Evolutionary conservation across 2,329 filamentous ascomycete species (phyloP).

Genomic region (Botrytis pseudocinerea): DNA sequence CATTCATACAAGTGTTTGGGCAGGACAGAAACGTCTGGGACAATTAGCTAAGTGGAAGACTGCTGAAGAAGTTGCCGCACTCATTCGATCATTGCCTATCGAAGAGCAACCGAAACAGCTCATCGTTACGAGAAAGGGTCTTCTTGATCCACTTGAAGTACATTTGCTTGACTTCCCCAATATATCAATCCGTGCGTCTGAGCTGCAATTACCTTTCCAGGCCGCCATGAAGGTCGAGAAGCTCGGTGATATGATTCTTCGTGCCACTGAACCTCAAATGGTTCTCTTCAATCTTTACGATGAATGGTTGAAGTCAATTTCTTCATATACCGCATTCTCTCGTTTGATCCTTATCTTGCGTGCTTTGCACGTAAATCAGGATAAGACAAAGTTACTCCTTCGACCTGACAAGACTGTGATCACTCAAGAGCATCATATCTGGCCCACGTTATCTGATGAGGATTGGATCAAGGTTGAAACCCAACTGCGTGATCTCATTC

Average conservation of each 20-base stretch:
- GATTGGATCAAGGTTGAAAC: slow-evolving; percentile 99
- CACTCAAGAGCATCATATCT: slow-evolving; percentile 98
- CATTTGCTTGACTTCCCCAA: slow-evolving; percentile 98
- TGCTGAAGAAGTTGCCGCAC: slow-evolving; percentile 96
- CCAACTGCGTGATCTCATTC: slow-evolving; percentile 87
- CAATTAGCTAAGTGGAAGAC: slow-evolving; percentile 99
- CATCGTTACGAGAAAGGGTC: slow-evolving; percentile 95
- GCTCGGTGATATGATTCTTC: slow-evolving; percentile 96
- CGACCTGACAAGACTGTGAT: slow-evolving; percentile 97
- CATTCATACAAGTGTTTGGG: slow-evolving; percentile 99
- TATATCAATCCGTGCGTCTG: slow-evolving; percentile 96
- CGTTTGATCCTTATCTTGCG: slow-evolving; percentile 90
- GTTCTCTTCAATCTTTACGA: slow-evolving; percentile 98
- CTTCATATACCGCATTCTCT: slow-evolving; percentile 97
- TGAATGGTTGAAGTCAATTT: slow-evolving; percentile 98
- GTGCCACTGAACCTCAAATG: slow-evolving; percentile 99
- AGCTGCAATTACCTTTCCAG: slow-evolving; percentile 96
- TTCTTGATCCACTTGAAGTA: slow-evolving; percentile 94
- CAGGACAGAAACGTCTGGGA: slow-evolving; percentile 96
- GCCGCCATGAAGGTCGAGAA: slow-evolving; percentile 99
- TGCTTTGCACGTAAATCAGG: slow-evolving; percentile 94
- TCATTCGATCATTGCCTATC: slow-evolving; percentile 91
- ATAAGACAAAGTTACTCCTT: slow-evolving; percentile 95
- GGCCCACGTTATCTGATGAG: slow-evolving; percentile 90
- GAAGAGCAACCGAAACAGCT: slow-evolving; percentile 99